Conservation (phyloP, 2,329 filamentous ascomycete species). For the Basipetospora chlamydospora region DNA sequence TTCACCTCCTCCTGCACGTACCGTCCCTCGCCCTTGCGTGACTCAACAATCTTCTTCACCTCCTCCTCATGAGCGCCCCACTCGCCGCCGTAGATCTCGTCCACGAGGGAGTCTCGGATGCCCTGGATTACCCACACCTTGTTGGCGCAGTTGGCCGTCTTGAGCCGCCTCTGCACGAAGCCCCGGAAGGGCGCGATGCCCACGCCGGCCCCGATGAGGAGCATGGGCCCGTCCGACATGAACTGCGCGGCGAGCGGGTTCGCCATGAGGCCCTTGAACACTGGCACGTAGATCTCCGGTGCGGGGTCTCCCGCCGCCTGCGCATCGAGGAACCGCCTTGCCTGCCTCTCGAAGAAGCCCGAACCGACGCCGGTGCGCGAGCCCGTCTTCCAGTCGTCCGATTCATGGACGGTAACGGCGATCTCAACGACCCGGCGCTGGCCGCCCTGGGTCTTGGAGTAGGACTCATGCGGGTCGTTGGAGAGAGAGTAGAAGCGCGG, state of each 20-base stretch:
- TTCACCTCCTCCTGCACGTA: constrained; percentile 95
- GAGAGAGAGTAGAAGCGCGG: constrained; percentile 97
- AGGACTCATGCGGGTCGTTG: constrained; percentile 77
- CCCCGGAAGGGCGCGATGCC: constrained; percentile 95
- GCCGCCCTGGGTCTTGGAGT: constrained; percentile 33
- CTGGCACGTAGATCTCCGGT: constrained; percentile 57
- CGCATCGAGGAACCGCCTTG: constrained; percentile 54
- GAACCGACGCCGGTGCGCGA: constrained; percentile 74
- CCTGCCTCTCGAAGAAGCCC: constrained; percentile 83
- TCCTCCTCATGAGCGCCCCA: constrained; percentile 87
- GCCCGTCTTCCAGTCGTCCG: constrained; percentile 60
- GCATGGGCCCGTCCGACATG: constrained; percentile 87
- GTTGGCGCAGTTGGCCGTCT: constrained; percentile 91
- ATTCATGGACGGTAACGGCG: constrained; percentile 90
- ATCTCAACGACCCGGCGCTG: constrained; percentile 78
- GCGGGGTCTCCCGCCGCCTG: constrained; percentile 42
- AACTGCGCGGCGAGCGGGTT: constrained; percentile 91
- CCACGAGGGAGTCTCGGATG: constrained; percentile 81
- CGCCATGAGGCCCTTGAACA: constrained; percentile 97
- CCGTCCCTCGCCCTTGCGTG: constrained; percentile 59
- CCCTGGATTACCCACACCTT: constrained; percentile 97
- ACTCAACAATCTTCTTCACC: constrained; percentile 70
- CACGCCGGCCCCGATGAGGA: constrained; percentile 90
- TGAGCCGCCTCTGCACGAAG: constrained; percentile 86
- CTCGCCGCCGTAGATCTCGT: constrained; percentile 93